Percentiles rank a stretch among this genome's conserved stretches.
Conservation (phyloP, 176 grass and related monocot species). For the Raddia distichophylla region DNA sequence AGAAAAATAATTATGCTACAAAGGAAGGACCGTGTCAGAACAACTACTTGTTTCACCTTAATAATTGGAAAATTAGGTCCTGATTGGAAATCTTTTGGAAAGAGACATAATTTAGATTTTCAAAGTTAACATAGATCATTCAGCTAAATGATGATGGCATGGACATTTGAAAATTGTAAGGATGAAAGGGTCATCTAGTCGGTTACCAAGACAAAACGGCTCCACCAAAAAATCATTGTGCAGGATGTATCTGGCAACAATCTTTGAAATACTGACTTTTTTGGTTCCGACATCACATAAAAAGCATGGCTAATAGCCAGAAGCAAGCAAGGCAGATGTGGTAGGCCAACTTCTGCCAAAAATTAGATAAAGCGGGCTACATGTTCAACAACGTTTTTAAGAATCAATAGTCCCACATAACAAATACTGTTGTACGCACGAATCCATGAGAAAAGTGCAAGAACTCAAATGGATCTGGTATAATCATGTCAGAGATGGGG, state of each 20-base stretch:
- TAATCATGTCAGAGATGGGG: conserved; percentile 18
- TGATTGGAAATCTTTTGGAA: neutral
- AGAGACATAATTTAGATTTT: neutral
- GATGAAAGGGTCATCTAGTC: neutral
- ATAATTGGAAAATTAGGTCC: neutral
- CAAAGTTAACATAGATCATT: conserved; percentile 4
- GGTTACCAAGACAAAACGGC: conserved; percentile 16
- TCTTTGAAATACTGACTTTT: conserved; percentile 8
- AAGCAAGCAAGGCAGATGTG: conserved; percentile 31
- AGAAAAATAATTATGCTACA: neutral
- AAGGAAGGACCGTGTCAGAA: neutral
- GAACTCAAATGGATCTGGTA: conserved; percentile 34
- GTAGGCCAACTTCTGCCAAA: conserved; percentile 40
- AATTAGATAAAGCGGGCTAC: conserved; percentile 37
- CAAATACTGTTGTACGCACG: conserved; percentile 25
- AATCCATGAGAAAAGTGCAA: conserved; percentile 30
- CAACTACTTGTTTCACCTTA: neutral
- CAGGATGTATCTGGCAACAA: neutral
- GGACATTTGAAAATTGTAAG: neutral
- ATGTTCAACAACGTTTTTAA: conserved; percentile 33
- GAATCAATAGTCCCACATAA: conserved; percentile 17
- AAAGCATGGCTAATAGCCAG: conserved; percentile 27
- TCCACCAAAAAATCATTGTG: conserved; percentile 20
- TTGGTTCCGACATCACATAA: conserved; percentile 4
- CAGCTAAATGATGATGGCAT: neutral